A percentile compares a stretch with the other conserved stretches of the same genome.
Conservation (phyloP, 139 green algal genomes). For the Chlamydomonas sphaeroides region DNA sequence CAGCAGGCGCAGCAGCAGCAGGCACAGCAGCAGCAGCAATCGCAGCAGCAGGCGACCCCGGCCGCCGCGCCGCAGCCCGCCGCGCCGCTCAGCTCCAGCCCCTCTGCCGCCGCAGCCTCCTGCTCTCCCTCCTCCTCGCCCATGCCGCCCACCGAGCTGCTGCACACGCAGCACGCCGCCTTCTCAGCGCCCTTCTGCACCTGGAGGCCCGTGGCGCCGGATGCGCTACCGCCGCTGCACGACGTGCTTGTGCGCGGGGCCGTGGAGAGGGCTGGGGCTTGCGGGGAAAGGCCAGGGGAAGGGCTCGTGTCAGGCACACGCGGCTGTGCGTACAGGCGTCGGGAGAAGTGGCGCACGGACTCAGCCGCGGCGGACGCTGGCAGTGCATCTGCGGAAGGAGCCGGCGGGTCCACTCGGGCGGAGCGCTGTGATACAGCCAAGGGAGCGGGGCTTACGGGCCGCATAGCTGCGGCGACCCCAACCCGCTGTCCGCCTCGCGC, state of each 20-base stretch:
- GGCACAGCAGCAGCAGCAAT: neutral
- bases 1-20: neutral
- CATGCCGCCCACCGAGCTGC: conserved; percentile 15
- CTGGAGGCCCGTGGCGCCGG: conserved; percentile 16
- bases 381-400: too few relatives aligned
- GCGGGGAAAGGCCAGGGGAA: too few relatives aligned
- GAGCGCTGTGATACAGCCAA: neutral
- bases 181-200: conserved; percentile 36
- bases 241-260: conserved; percentile 6
- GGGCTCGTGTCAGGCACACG: too few relatives aligned
- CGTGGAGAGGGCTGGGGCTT: neutral
- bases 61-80: neutral
- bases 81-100: neutral
- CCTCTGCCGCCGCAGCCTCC: neutral
- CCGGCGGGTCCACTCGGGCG: too few relatives aligned
- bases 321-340: too few relatives aligned
- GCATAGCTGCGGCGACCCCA: too few relatives aligned
- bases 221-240: conserved; percentile 34
- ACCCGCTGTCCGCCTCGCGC: too few relatives aligned
- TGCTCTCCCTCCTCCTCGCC: neutral
- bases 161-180: conserved; percentile 25
- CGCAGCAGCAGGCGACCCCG: neutral
- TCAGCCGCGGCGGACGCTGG: too few relatives aligned
- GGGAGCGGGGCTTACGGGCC: neutral
- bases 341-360: too few relatives aligned